These are phyloP conservation scores for Arthroderma sp. DNA, from an alignment of 2,329 filamentous ascomycete species.

Conservation along the genomic window DNA sequence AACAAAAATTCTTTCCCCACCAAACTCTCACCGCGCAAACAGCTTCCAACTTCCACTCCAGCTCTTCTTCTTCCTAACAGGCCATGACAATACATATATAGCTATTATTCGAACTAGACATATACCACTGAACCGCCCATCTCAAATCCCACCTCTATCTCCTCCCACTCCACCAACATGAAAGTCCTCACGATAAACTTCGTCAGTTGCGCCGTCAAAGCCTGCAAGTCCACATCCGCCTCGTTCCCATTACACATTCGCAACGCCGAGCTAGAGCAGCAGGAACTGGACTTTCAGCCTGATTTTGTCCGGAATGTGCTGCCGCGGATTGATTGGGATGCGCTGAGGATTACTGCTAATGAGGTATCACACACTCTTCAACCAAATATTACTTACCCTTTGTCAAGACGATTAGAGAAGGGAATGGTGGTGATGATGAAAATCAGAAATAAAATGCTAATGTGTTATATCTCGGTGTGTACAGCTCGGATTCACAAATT, in stretches of 20 bases:
- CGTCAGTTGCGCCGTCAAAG: slow-evolving; percentile 87
- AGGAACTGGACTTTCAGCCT: slow-evolving; percentile 69
- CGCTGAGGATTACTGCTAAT: slow-evolving; percentile 57
- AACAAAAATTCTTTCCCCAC: not conserved
- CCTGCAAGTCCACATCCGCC: slow-evolving; percentile 67
- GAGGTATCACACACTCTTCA: slow-evolving; percentile 37
- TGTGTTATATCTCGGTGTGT: not conserved
- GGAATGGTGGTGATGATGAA: not conserved
- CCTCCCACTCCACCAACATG: slow-evolving; percentile 43
- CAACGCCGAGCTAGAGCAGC: slow-evolving; percentile 78
- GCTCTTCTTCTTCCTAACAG: not conserved
- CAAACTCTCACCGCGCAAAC: not conserved
- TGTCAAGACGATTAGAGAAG: too few species aligned
- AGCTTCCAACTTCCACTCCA: not conserved
- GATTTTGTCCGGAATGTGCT: slow-evolving; percentile 73
- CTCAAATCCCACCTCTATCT: too few species aligned
- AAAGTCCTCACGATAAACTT: slow-evolving; percentile 95
- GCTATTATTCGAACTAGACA: too few species aligned
- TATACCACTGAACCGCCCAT: too few species aligned
- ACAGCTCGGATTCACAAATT: slow-evolving; percentile 64
- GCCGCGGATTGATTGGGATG: slow-evolving; percentile 77
- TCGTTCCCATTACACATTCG: slow-evolving; percentile 87
- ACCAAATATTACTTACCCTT: too few species aligned
- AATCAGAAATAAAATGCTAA: too few species aligned
- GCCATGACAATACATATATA: too few species aligned